These are phyloP conservation scores for Thalassiosira exigua DNA, from an alignment of 352 stramenopile species.

Conservation along the genomic window DNA sequence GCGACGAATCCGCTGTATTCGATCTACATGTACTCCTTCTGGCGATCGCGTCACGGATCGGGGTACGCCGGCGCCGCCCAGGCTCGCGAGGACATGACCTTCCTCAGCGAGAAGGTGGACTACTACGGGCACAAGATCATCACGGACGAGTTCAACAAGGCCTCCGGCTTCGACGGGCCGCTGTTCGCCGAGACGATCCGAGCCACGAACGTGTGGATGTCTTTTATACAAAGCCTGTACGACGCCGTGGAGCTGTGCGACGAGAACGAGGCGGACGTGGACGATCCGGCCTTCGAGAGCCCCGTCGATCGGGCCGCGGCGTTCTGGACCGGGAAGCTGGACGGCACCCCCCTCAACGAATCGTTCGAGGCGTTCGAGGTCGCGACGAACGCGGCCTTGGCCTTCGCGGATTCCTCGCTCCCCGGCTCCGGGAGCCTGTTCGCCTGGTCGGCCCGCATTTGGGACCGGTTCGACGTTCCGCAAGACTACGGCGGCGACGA, in stretches of 20 bases:
- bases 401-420: constrained; percentile 8
- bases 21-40: constrained; percentile 54
- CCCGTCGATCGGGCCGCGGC: constrained; percentile 73
- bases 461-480: constrained; percentile 42
- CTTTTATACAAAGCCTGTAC: constrained; percentile 63
- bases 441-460: constrained; percentile 55
- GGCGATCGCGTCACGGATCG: constrained; percentile 28
- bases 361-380: too few relatives aligned
- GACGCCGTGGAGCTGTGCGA: constrained; percentile 64
- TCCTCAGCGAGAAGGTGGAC: constrained; percentile 64
- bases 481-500: constrained; percentile 28
- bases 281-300: constrained; percentile 39
- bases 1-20: constrained; percentile 48
- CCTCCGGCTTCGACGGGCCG: constrained; percentile 36
- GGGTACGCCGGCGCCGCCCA: constrained; percentile 5
- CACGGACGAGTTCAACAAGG: constrained; percentile 73
- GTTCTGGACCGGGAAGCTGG: constrained; percentile 73
- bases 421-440: constrained; percentile 61
- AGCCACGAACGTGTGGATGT: constrained; percentile 79
- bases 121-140: constrained; percentile 79
- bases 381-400: not conserved
- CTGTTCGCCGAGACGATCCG: constrained; percentile 66
- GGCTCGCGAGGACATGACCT: constrained; percentile 47
- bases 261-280: constrained; percentile 3
- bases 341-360: constrained; percentile 41